These are phyloP conservation scores for Globisporangium acanthophoron DNA, from an alignment of 352 stramenopile species.

Conservation along the genomic window DNA sequence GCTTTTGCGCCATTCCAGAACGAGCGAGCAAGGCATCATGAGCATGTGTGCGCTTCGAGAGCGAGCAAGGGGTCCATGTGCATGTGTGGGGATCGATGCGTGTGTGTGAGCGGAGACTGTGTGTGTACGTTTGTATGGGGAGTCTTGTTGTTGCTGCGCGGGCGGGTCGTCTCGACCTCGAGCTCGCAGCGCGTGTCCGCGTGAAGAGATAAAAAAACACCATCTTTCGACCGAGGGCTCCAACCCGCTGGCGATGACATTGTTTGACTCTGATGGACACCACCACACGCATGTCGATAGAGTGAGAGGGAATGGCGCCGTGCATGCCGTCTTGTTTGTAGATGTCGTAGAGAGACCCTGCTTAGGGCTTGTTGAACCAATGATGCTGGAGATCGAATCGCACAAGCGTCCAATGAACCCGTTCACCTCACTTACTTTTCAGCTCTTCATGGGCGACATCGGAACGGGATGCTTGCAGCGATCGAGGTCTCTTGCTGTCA, in stretches of 20 bases:
- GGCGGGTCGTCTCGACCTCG: neutral
- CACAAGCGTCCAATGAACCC: too few species aligned
- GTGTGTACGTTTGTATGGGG: neutral
- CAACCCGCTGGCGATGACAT: constrained; percentile 29
- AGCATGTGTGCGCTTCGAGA: too few species aligned
- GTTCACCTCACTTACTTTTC: too few species aligned
- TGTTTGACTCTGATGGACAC: constrained; percentile 29
- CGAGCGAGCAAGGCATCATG: too few species aligned
- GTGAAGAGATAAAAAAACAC: constrained; percentile 35
- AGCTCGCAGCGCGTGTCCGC: constrained; percentile 9
- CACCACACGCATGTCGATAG: neutral
- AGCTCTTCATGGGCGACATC: too few species aligned
- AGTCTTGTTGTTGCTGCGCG: neutral
- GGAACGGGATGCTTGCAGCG: too few species aligned
- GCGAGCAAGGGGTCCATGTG: neutral
- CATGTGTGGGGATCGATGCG: neutral
- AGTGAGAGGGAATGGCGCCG: neutral
- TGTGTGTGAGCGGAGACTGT: neutral
- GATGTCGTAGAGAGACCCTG: too few species aligned
- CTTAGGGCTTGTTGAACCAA: too few species aligned
- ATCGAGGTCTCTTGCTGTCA: too few species aligned
- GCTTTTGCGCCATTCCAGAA: too few species aligned
- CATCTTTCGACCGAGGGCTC: constrained; percentile 42
- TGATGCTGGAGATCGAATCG: too few species aligned
- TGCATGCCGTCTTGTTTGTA: neutral